Evolutionary conservation across 768 basidiomycete species (phyloP).

Genomic region (Collybiopsis luxurians): DNA sequence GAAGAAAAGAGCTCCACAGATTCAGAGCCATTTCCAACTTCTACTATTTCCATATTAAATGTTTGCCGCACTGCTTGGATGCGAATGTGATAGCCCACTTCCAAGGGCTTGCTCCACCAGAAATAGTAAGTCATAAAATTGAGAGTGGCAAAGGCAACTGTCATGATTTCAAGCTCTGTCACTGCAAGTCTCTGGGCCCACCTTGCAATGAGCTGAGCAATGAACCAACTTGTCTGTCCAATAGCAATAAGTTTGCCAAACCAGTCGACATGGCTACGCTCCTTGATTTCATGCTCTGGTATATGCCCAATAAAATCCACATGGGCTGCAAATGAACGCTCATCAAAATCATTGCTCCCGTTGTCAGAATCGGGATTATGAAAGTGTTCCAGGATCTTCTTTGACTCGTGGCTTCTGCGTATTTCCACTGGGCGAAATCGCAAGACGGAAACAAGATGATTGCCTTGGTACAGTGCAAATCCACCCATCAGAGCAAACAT

Average conservation of each 20-base stretch:
- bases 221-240: neutral
- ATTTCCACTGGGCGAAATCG: no score
- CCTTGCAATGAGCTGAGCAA: neutral
- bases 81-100: no score
- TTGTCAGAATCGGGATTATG: no score
- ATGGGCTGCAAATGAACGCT: neutral
- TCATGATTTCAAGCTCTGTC: neutral
- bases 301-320: neutral
- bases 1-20: no score
- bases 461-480: slow-evolving; percentile 8
- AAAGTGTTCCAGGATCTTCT: no score
- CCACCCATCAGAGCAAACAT: slow-evolving; percentile 18
- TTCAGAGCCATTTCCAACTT: no score
- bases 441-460: neutral
- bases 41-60: no score
- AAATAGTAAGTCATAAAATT: no score
- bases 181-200: neutral
- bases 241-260: neutral
- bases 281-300: neutral
- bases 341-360: neutral
- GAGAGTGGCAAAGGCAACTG: neutral
- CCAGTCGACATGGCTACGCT: no score
- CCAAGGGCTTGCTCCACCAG: no score
- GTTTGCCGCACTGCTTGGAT: no score
- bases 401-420: no score